These are phyloP conservation scores for Trichosporon ovoides DNA, from an alignment of 1,284 basidiomycete genomes.

Conservation along the genomic window DNA sequence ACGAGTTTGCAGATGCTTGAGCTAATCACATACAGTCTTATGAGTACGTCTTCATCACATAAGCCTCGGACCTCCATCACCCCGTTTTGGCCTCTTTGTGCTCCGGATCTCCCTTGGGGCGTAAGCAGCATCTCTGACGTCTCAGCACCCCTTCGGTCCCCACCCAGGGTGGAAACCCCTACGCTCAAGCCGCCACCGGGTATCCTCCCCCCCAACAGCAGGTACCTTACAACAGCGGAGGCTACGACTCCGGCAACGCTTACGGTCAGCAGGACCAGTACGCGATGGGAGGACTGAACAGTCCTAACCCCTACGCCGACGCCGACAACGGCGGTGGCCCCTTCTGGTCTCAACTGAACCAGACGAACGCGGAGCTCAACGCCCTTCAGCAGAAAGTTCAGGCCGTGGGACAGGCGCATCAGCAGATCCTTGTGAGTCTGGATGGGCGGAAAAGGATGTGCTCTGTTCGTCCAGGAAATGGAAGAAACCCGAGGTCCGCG, in stretches of 20 bases:
- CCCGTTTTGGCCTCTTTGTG: background rate
- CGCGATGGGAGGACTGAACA: conserved; percentile 29
- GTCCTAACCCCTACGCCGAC: conserved; percentile 5
- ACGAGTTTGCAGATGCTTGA: background rate
- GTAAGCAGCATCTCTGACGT: background rate
- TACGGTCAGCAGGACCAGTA: conserved; percentile 46
- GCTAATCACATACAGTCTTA: conserved; percentile 3
- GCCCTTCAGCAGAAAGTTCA: conserved; percentile 45
- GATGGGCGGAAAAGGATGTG: background rate
- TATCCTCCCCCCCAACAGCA: conserved; percentile 15
- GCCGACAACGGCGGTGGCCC: conserved; percentile 27
- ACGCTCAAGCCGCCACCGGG: conserved; percentile 31
- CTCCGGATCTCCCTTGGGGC: background rate
- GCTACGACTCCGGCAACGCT: conserved; percentile 17
- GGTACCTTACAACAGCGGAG: conserved; percentile 19
- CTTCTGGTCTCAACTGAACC: conserved; percentile 44
- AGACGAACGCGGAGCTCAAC: conserved; percentile 33
- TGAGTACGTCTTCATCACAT: conserved; percentile 10
- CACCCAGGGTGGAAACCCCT: conserved; percentile 31
- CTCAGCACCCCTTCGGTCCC: conserved; percentile 12
- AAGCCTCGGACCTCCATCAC: background rate
- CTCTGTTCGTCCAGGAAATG: too few species aligned
- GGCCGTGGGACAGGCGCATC: conserved; percentile 43
- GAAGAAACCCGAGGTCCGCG: too few species aligned
- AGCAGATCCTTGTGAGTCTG: conserved; percentile 34